These are phyloP conservation scores for Trichodelitschia bisporula DNA, from an alignment of 495 filamentous ascomycete genomes.

Conservation along the genomic window DNA sequence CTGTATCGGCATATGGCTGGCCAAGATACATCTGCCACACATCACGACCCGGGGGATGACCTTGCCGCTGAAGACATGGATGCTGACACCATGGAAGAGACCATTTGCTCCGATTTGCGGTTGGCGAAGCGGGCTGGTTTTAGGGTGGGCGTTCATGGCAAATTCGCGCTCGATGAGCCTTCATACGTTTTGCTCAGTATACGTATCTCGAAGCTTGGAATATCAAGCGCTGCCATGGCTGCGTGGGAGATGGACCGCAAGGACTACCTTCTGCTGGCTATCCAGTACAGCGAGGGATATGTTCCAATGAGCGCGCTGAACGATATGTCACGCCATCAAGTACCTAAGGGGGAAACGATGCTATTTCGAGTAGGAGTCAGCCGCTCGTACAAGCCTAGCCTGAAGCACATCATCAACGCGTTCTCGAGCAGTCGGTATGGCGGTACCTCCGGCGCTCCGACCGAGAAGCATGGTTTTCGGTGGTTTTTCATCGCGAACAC, in stretches of 20 bases:
- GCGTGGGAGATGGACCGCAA: constrained; percentile 46
- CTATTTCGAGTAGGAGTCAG: constrained; percentile 26
- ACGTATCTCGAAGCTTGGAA: constrained; percentile 39
- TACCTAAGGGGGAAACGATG: too few species aligned
- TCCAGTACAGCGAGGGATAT: constrained; percentile 24
- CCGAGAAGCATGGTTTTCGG: too few species aligned
- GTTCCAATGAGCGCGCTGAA: too few species aligned
- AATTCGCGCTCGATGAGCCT: constrained; percentile 18
- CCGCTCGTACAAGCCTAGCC: constrained; percentile 26
- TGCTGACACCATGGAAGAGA: too few species aligned
- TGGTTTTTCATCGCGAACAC: too few species aligned
- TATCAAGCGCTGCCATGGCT: constrained; percentile 51
- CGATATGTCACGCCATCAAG: too few species aligned
- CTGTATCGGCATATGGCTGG: too few species aligned
- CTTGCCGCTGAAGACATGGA: too few species aligned
- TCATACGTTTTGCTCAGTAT: constrained; percentile 39
- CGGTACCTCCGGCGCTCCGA: too few species aligned
- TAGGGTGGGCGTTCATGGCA: constrained; percentile 36
- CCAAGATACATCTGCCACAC: too few species aligned
- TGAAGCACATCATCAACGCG: constrained; percentile 21
- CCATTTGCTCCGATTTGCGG: too few species aligned
- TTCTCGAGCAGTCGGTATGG: constrained; percentile 19
- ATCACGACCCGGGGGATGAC: too few species aligned
- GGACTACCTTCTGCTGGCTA: constrained; percentile 55
- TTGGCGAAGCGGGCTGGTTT: constrained; percentile 46